Percentiles rank a stretch among this genome's conserved stretches.
Evolutionary conservation across 2,329 filamentous ascomycete species (phyloP).

Genomic region (Aspergillus latus): DNA sequence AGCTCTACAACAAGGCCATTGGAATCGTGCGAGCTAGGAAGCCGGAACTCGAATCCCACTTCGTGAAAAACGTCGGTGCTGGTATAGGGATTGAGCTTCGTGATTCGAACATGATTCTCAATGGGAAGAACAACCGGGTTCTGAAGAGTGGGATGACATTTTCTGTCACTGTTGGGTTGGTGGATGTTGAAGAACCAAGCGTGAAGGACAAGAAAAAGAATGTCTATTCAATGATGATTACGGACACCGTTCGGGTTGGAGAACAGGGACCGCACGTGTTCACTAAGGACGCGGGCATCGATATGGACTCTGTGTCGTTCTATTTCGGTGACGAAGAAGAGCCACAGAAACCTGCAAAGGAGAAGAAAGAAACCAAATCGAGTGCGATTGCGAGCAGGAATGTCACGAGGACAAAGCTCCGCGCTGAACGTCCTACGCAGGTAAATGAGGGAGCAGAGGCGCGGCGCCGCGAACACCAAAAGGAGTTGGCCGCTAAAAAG

Average conservation of each 20-base stretch:
- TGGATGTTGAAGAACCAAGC: conserved; percentile 81
- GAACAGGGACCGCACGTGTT: conserved; percentile 70
- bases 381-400: conserved; percentile 91
- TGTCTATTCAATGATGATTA: conserved; percentile 83
- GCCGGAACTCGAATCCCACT: conserved; percentile 92
- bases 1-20: conserved; percentile 87
- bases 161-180: conserved; percentile 83
- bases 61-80: conserved; percentile 86
- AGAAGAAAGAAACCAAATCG: conserved; percentile 74
- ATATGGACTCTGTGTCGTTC: conserved; percentile 92
- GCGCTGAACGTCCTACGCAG: conserved; percentile 85
- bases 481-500: conserved; percentile 82
- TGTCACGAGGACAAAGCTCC: conserved; percentile 88
- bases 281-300: conserved; percentile 89
- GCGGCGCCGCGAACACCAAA: conserved; percentile 85
- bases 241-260: conserved; percentile 89
- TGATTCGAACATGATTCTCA: conserved; percentile 79
- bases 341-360: conserved; percentile 79
- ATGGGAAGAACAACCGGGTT: conserved; percentile 76
- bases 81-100: conserved; percentile 91
- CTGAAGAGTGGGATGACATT: conserved; percentile 98
- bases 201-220: conserved; percentile 88
- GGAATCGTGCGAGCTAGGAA: conserved; percentile 81
- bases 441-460: conserved; percentile 88
- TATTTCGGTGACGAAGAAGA: conserved; percentile 95